Conservation (phyloP, 352 stramenopile species). For the Phytopythium kandeliae region DNA sequence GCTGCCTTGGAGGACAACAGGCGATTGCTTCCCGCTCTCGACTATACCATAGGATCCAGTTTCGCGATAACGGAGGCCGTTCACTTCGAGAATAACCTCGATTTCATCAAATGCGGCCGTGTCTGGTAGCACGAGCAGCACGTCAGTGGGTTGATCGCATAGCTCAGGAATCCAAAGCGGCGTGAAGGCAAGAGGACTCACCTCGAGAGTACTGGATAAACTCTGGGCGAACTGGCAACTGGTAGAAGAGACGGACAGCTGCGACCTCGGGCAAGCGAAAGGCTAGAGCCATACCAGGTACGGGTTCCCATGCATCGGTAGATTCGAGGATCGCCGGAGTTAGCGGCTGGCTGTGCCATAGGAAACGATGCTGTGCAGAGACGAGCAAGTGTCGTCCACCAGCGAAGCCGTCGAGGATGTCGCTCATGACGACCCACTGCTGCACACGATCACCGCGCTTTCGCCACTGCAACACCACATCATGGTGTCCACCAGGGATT, state of each 20-base stretch:
- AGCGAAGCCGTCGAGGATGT: conserved; percentile 60
- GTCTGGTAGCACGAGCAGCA: conserved; percentile 19
- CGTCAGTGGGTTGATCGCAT: conserved; percentile 4
- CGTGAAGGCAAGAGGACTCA: conserved; percentile 13
- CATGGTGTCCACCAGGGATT: conserved; percentile 36
- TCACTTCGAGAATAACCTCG: conserved; percentile 55
- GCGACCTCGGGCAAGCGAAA: conserved; percentile 42
- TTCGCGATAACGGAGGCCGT: conserved; percentile 60
- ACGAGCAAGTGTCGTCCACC: conserved; percentile 55
- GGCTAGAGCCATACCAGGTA: conserved; percentile 46
- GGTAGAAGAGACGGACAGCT: conserved; percentile 66
- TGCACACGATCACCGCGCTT: conserved; percentile 45
- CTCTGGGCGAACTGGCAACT: conserved; percentile 57
- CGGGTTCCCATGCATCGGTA: conserved; percentile 44
- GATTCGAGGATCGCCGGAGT: conserved; percentile 26
- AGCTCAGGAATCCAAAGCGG: background rate
- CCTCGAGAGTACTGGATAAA: conserved; percentile 42
- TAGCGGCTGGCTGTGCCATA: conserved; percentile 66
- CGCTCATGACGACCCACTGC: conserved; percentile 55
- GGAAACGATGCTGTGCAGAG: conserved; percentile 58
- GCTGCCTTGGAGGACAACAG: conserved; percentile 48
- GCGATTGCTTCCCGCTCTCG: conserved; percentile 45
- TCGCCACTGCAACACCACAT: conserved; percentile 61
- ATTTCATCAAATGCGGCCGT: conserved; percentile 48
- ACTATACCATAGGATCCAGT: conserved; percentile 61